Base-by-base conservation (phyloP, 2,329 filamentous ascomycete species). In the Triangularia verruculosa region DNA sequence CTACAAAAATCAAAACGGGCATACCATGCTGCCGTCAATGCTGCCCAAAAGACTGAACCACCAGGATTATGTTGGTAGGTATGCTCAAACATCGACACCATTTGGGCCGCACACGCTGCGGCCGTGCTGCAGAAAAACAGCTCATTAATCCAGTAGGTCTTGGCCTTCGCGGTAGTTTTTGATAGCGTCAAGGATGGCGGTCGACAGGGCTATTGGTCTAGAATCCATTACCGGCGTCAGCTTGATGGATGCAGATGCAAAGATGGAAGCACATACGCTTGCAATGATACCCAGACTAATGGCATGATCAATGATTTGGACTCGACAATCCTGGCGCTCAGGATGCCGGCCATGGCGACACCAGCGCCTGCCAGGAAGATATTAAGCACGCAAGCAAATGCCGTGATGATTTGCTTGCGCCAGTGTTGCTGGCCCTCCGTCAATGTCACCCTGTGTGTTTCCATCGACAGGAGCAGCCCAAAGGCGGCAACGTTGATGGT, bases 351-450 rank as follows among this genome's bases (percentile, higher is more conserved):
- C 5, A 71, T 66, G n/a, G 64, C 64, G 22, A 65, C 53, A n/a
- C 68, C 68, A 12, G 64, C 67, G 20, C 63, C 66, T 6, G 66
- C 64, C 54, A 71, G 34, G n/a, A 71, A 57, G 4, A 71, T 47
- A 27, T 71, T 71, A 39, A 67, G 64, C 9, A 66, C 30, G 64
- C 67, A 71, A 58, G 66, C 62, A 51, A 69, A 69, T 25, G 69
- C 63, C 11, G 68, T 70, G 47, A 66, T 62, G 13, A 69, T 56
- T 47, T 70, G 68, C 22, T 67, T 70, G 53, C 69, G 67, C 67
- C 66, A 71, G 59, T 71, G 67, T 30, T 70, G 67, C 56, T 71
- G 67, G 32, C 68, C 68, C 57, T 71, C 68, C 22, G 68, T 70
- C 55, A 71, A 57, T 3, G 54, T 61, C 52, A 67, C 63, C 11